Conservation (phyloP, 371 early-diverging fungal species). For the Actinomucor elegans region DNA sequence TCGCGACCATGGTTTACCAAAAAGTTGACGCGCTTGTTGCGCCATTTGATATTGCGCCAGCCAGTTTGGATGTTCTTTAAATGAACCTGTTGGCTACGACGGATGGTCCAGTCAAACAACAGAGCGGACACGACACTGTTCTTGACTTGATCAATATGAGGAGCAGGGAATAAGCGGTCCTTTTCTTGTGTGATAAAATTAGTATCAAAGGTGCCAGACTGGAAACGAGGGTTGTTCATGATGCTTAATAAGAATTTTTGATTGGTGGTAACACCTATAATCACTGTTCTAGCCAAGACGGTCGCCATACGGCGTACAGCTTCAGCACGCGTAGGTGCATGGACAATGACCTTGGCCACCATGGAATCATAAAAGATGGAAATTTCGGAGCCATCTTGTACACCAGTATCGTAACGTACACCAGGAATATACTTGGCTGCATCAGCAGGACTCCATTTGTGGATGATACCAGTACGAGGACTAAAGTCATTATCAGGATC, state of each 20-base stretch:
- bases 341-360: conserved; percentile 87
- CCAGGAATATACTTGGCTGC: conserved; percentile 47
- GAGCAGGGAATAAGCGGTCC: conserved; percentile 22
- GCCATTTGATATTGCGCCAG: conserved; percentile 61
- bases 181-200: conserved; percentile 55
- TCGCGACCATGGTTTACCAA: conserved; percentile 30
- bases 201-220: conserved; percentile 60
- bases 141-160: conserved; percentile 16
- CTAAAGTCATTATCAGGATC: conserved; percentile 85
- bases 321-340: conserved; percentile 77
- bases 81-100: conserved; percentile 46
- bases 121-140: conserved; percentile 40
- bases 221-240: conserved; percentile 58
- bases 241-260: conserved; percentile 62
- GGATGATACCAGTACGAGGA: conserved; percentile 77
- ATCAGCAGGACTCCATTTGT: conserved; percentile 76
- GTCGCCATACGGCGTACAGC: conserved; percentile 74
- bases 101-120: conserved; percentile 57
- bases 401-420: conserved; percentile 82
- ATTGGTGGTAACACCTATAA: conserved; percentile 68
- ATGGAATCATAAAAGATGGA: conserved; percentile 80
- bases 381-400: conserved; percentile 82
- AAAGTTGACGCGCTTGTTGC: conserved; percentile 41
- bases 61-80: conserved; percentile 53
- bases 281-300: conserved; percentile 64